Percentiles rank a stretch among this genome's conserved stretches.
Evolutionary conservation across 208 protist genomes (phyloP).

Genomic region (Trypanosomatidae sp.): DNA sequence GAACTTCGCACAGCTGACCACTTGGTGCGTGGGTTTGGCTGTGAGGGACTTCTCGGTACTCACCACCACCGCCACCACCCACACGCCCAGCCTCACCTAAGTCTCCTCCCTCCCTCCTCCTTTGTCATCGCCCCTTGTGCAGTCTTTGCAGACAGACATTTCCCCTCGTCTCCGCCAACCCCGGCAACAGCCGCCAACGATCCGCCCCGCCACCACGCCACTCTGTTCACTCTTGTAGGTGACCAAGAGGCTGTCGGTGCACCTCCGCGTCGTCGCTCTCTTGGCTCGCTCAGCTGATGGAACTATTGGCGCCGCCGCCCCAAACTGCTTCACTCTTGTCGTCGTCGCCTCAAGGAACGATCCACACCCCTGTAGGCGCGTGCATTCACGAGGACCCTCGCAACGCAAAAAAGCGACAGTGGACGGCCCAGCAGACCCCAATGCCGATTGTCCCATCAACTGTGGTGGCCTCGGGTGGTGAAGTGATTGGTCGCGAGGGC

Average conservation of each 20-base stretch:
- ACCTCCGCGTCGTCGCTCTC: not conserved
- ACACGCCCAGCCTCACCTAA: not conserved
- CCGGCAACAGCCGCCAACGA: not conserved
- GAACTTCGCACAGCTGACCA: not conserved
- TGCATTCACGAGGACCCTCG: not conserved
- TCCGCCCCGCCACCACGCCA: not conserved
- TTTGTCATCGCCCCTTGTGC: not conserved
- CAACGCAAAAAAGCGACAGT: not conserved
- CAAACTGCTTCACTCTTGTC: not conserved
- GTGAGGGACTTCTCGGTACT: not conserved
- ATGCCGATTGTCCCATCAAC: slow-evolving; percentile 5
- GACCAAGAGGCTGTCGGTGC: no score
- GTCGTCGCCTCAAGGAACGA: not conserved
- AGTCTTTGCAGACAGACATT: not conserved
- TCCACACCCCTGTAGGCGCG: not conserved
- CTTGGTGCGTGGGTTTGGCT: not conserved
- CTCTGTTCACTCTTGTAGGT: no score
- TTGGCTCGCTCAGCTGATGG: no score
- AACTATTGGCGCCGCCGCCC: no score
- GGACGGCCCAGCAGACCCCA: not conserved
- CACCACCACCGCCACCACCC: not conserved
- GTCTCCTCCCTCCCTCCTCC: not conserved
- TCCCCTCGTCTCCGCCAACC: not conserved
- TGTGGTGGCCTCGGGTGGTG: slow-evolving; percentile 24
- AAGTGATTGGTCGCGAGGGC: slow-evolving; percentile 41